Evolutionary conservation across 2,329 filamentous ascomycete genomes (phyloP).

Genomic region (Xylaria sp.): DNA sequence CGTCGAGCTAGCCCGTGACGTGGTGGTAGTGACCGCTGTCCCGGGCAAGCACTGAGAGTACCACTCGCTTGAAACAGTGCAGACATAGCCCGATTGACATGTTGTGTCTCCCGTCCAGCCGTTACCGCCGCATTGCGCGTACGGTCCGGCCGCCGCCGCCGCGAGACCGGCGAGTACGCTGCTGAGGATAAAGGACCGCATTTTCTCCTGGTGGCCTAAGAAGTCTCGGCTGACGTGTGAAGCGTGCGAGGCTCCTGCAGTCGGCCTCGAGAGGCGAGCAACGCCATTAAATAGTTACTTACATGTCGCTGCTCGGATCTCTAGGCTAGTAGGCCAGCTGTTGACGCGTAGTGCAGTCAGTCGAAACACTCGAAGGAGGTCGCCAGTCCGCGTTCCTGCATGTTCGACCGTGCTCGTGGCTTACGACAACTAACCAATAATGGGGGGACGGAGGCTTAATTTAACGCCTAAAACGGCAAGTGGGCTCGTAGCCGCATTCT

Average conservation of each 20-base stretch:
- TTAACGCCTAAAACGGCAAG: constrained; percentile 31
- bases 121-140: constrained; percentile 32
- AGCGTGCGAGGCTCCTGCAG: constrained; percentile 8
- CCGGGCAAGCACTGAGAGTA: constrained; percentile 36
- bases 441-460: constrained; percentile 33
- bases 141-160: constrained; percentile 30
- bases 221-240: constrained; percentile 13
- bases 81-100: constrained; percentile 31
- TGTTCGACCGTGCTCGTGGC: constrained; percentile 9
- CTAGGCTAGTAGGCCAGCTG: neutral
- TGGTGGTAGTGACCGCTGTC: constrained; percentile 25
- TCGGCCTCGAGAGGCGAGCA: neutral
- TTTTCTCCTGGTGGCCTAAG: constrained; percentile 27
- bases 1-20: constrained; percentile 5
- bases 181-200: constrained; percentile 35
- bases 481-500: constrained; percentile 28
- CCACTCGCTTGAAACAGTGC: constrained; percentile 17
- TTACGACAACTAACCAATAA: constrained; percentile 35
- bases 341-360: neutral
- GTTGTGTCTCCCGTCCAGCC: constrained; percentile 24
- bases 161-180: constrained; percentile 31
- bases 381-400: constrained; percentile 32
- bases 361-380: constrained; percentile 30
- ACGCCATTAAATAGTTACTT: constrained; percentile 29
- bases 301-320: neutral